A percentile compares a stretch with the other conserved stretches of the same genome.
Conservation (phyloP, 2,329 filamentous ascomycete species). For the Colletotrichum coccodes region DNA sequence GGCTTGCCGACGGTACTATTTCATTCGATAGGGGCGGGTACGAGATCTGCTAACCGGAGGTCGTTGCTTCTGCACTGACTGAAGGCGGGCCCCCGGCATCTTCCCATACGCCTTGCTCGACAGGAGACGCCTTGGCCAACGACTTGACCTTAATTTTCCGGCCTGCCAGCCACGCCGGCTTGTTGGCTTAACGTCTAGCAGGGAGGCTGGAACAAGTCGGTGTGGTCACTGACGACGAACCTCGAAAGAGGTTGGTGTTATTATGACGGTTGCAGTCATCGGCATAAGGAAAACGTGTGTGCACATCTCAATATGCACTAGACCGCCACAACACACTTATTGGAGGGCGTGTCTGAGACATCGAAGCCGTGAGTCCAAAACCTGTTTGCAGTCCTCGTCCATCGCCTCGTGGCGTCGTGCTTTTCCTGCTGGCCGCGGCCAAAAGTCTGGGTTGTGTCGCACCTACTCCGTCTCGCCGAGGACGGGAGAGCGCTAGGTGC, state of each 20-base stretch:
- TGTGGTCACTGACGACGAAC: neutral
- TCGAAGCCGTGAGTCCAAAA: conserved; percentile 17
- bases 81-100: neutral
- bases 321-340: conserved; percentile 12
- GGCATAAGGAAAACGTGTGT: conserved; percentile 4
- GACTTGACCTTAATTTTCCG: neutral
- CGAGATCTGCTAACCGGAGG: conserved; percentile 13
- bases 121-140: neutral
- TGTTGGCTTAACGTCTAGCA: neutral
- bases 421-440: conserved; percentile 11
- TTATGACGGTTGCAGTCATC: neutral
- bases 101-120: neutral
- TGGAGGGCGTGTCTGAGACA: conserved; percentile 17
- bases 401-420: conserved; percentile 26
- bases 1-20: neutral
- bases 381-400: conserved; percentile 18
- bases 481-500: neutral
- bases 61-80: neutral
- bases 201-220: conserved; percentile 13
- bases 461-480: neutral
- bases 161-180: conserved; percentile 9
- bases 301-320: conserved; percentile 9
- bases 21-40: conserved; percentile 9
- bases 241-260: neutral
- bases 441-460: conserved; percentile 9